Evolutionary conservation across 2,329 filamentous ascomycete species (phyloP), one percentile per base, ranked within the genome.

Genomic region (Dactylonectria estremocensis): DNA sequence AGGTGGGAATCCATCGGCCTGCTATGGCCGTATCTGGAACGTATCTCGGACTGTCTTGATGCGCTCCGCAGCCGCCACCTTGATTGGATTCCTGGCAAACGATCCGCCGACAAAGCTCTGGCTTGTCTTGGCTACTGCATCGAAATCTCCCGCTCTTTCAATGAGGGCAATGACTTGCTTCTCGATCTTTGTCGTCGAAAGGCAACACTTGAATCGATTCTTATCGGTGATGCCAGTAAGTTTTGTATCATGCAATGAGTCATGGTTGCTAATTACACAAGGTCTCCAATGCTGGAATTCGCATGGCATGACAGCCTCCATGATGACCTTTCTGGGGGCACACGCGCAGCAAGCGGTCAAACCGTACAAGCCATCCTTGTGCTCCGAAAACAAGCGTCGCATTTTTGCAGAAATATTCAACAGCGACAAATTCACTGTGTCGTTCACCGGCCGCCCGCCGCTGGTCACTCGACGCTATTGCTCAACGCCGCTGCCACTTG

Each of bases 381-480:
- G 61, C 10, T 71, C 67, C 1, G 69, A 71, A n/a, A 57, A 67
- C 9, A 69, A 67, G 9, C 59, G 70, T 2, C 67, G 78, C 7
- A 45, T 82, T 3, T 81, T 80, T 37, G 73, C 77, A 20, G 71
- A 78, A 37, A 59, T 80, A 16, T 80, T 79, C 58, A 73, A 71
- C 16, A 70, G 79, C 40, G 81, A 83, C 58, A 83, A 83, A 69
- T 73, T 78, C 1, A 69, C 81, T 4, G 80, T 81, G 7, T 79
- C 81, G 1, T 83, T 85, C 45, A 83, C 83, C 2, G 83, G 83
- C 1, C 72, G 83, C 5, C 83, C 83, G 3, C 83, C 82, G 0
- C 73, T 83, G 1, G 43, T 69, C 16, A 50, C 24, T 18, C 43
- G 58, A 8, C 54, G 54, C 14, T 66, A 66, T 24, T 56, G 45